Percentiles rank a stretch among this genome's conserved stretches.
Conservation (phyloP, 176 grass and related monocot genomes). For the Ananas comosus region DNA sequence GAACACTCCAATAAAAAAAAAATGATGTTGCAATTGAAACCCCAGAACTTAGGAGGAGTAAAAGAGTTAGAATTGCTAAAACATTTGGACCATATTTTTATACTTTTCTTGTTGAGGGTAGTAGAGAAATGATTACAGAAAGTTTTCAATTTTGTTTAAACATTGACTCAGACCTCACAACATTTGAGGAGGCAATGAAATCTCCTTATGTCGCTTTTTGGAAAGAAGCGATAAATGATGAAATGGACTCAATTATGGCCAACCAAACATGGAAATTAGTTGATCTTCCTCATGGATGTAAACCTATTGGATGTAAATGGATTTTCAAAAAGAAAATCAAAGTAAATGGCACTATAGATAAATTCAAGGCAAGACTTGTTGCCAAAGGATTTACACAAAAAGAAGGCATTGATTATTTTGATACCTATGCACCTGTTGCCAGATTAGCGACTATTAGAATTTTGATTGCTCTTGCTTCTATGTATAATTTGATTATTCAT, state of each 20-base stretch:
- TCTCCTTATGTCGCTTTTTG: not conserved
- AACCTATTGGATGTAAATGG: not conserved
- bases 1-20: not conserved
- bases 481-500: no score
- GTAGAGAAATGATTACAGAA: not conserved
- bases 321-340: not conserved
- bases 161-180: not conserved
- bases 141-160: not conserved
- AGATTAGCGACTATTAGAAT: no score
- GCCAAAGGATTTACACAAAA: not conserved
- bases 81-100: not conserved
- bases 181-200: not conserved
- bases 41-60: not conserved
- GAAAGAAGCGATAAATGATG: not conserved
- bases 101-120: not conserved
- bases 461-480: no score
- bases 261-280: not conserved
- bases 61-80: not conserved
- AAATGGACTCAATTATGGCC: not conserved
- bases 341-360: not conserved
- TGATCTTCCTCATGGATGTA: not conserved
- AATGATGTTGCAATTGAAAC: not conserved
- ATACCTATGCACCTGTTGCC: not conserved
- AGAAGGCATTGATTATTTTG: not conserved
- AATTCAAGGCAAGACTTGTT: not conserved